Evolutionary conservation across 352 stramenopile species (phyloP).

Genomic region (Chrysophaeum taylorii): DNA sequence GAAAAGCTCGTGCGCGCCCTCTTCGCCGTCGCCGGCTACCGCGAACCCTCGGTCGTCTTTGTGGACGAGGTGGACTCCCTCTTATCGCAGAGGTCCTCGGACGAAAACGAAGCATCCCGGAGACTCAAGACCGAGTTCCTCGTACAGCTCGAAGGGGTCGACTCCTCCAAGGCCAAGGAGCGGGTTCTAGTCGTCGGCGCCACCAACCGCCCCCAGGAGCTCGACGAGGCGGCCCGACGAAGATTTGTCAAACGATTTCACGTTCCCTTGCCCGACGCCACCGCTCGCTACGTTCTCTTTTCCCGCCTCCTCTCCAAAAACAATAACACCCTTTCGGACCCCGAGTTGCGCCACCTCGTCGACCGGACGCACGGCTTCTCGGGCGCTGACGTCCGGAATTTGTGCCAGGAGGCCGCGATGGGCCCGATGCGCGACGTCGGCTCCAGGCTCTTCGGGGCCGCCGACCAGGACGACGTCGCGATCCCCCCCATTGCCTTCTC

Average conservation of each 20-base stretch:
- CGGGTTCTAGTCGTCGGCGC: slow-evolving; percentile 74
- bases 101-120: slow-evolving; percentile 92
- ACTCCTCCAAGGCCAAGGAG: slow-evolving; percentile 69
- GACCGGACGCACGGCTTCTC: slow-evolving; percentile 73
- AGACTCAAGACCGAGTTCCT: slow-evolving; percentile 98
- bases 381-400: slow-evolving; percentile 87
- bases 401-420: slow-evolving; percentile 95
- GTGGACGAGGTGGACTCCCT: slow-evolving; percentile 99
- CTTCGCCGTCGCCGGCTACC: slow-evolving; percentile 86
- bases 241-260: slow-evolving; percentile 95
- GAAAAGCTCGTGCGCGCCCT: slow-evolving; percentile 93
- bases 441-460: slow-evolving; percentile 43
- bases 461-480: slow-evolving; percentile 56
- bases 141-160: slow-evolving; percentile 84
- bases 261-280: slow-evolving; percentile 80
- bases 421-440: slow-evolving; percentile 74
- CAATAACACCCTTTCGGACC: slow-evolving; percentile 63
- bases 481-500: slow-evolving; percentile 83
- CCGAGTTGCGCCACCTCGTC: slow-evolving; percentile 77
- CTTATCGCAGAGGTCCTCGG: slow-evolving; percentile 83
- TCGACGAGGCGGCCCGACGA: slow-evolving; percentile 89
- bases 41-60: slow-evolving; percentile 90
- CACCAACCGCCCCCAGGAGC: slow-evolving; percentile 91
- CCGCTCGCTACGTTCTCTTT: slow-evolving; percentile 70
- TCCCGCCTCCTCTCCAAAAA: slow-evolving; percentile 80